A percentile compares a stretch with the other conserved stretches of the same genome.
Evolutionary conservation across 1,139 yeast species (phyloP).

Genomic region (Tardiomyces depauwii): DNA sequence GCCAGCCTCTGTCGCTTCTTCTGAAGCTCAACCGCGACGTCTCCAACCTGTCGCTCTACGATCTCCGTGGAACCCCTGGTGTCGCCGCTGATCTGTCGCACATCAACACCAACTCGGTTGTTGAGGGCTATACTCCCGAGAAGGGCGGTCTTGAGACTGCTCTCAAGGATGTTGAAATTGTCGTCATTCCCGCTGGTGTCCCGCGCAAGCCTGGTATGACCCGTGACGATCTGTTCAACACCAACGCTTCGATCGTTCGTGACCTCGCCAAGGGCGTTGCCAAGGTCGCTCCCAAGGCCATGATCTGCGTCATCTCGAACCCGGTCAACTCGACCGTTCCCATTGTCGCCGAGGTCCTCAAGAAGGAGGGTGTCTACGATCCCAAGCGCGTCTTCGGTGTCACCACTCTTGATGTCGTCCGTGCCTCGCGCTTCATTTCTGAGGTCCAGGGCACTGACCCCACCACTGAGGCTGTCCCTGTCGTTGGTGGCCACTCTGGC

Average conservation of each 20-base stretch:
- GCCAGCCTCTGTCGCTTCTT: constrained; percentile 90
- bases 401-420: constrained; percentile 88
- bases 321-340: constrained; percentile 99
- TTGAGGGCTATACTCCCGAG: constrained; percentile 74
- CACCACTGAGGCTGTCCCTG: constrained; percentile 35
- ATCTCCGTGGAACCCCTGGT: constrained; percentile 90
- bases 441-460: constrained; percentile 53
- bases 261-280: constrained; percentile 87
- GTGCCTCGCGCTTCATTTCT: constrained; percentile 87
- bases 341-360: constrained; percentile 90
- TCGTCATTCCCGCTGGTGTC: constrained; percentile 96
- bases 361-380: constrained; percentile 78
- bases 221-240: constrained; percentile 87
- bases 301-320: constrained; percentile 81
- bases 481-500: constrained; percentile 98
- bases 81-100: constrained; percentile 95
- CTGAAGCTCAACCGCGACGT: constrained; percentile 82
- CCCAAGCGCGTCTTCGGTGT: constrained; percentile 93
- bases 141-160: constrained; percentile 71
- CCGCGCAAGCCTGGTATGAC: constrained; percentile 99
- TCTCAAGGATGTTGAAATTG: constrained; percentile 72
- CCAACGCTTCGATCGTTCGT: constrained; percentile 92
- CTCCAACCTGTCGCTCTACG: constrained; percentile 77
- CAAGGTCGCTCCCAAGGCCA: constrained; percentile 77
- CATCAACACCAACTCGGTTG: constrained; percentile 80